Evolutionary conservation across 441 rosid genomes (phyloP).

Genomic region (Adansonia rubrostipa): DNA sequence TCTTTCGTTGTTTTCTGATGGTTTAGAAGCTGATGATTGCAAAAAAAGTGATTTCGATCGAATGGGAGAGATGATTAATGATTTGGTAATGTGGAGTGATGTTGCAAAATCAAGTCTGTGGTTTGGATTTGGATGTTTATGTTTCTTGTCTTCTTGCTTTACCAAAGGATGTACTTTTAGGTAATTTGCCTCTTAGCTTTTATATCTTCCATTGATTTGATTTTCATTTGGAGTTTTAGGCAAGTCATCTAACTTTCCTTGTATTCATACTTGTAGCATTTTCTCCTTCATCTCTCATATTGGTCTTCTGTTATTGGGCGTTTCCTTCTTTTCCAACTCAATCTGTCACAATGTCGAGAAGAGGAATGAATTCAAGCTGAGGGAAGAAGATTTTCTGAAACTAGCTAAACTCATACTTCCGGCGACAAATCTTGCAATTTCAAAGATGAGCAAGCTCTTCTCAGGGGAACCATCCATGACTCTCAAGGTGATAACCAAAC

Average conservation of each 20-base stretch:
- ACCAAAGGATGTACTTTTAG: slow-evolving; percentile 77
- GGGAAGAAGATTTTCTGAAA: slow-evolving; percentile 68
- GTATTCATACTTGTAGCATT: slow-evolving; percentile 48
- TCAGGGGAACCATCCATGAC: slow-evolving; percentile 97
- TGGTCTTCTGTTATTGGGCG: slow-evolving; percentile 75
- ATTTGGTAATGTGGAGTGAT: slow-evolving; percentile 87
- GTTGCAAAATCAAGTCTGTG: slow-evolving; percentile 84
- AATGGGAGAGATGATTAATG: slow-evolving; percentile 56
- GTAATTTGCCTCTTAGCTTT: slow-evolving; percentile 37
- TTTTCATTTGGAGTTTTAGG: neutral
- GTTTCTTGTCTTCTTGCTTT: slow-evolving; percentile 82
- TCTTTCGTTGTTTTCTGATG: slow-evolving; percentile 18
- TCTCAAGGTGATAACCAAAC: slow-evolving; percentile 59
- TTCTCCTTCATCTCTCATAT: slow-evolving; percentile 72
- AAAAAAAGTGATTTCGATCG: slow-evolving; percentile 56
- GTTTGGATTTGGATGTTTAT: slow-evolving; percentile 87
- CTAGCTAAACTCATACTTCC: slow-evolving; percentile 75
- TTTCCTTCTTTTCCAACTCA: slow-evolving; percentile 82
- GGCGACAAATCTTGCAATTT: slow-evolving; percentile 70
- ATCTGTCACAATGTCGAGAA: slow-evolving; percentile 51
- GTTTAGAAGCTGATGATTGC: slow-evolving; percentile 55
- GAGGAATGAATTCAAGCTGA: slow-evolving; percentile 52
- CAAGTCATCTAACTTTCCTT: slow-evolving; percentile 17
- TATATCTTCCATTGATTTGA: neutral
- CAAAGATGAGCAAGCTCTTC: slow-evolving; percentile 67